Percentiles rank a stretch among this genome's conserved stretches.
These are phyloP conservation scores for Ploettnerulaceae sp. DNA, from an alignment of 2,329 filamentous ascomycete species.

Conservation along the genomic window DNA sequence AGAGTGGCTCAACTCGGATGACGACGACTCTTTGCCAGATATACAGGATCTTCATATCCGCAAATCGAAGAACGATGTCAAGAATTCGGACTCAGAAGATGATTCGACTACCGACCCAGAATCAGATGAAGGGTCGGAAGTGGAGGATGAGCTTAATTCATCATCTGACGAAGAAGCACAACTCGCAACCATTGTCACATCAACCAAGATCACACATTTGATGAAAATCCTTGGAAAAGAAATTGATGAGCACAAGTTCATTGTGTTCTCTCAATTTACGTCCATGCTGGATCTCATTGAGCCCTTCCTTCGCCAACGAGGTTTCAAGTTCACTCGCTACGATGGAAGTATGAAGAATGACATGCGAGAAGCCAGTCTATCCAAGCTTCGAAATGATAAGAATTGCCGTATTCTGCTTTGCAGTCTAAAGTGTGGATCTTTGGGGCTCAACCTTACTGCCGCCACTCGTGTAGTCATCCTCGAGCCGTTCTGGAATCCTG, in stretches of 20 bases:
- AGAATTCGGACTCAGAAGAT: constrained; percentile 33
- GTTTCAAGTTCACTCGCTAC: constrained; percentile 80
- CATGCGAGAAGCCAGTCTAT: constrained; percentile 78
- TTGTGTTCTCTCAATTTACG: constrained; percentile 97
- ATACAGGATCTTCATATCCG: constrained; percentile 29
- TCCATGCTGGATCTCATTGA: constrained; percentile 97
- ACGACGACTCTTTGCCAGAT: constrained; percentile 39
- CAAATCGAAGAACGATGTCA: constrained; percentile 25
- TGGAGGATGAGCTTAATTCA: constrained; percentile 32
- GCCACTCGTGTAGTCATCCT: constrained; percentile 90
- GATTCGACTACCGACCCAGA: constrained; percentile 18
- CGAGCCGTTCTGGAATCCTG: constrained; percentile 96
- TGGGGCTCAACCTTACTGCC: constrained; percentile 91
- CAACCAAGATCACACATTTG: constrained; percentile 87
- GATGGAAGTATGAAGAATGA: constrained; percentile 96
- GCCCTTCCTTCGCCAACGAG: constrained; percentile 73
- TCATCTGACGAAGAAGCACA: constrained; percentile 39
- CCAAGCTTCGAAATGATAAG: constrained; percentile 68
- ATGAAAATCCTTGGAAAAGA: constrained; percentile 77
- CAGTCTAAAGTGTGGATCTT: constrained; percentile 85
- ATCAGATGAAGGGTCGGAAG: constrained; percentile 35
- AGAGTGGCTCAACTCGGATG: constrained; percentile 66
- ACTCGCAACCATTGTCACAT: constrained; percentile 55
- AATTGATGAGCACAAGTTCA: constrained; percentile 82
- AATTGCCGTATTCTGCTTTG: constrained; percentile 81